Evolutionary conservation across 164 flowering plant species (phyloP).

Genomic region (Chimonanthus praecox): DNA sequence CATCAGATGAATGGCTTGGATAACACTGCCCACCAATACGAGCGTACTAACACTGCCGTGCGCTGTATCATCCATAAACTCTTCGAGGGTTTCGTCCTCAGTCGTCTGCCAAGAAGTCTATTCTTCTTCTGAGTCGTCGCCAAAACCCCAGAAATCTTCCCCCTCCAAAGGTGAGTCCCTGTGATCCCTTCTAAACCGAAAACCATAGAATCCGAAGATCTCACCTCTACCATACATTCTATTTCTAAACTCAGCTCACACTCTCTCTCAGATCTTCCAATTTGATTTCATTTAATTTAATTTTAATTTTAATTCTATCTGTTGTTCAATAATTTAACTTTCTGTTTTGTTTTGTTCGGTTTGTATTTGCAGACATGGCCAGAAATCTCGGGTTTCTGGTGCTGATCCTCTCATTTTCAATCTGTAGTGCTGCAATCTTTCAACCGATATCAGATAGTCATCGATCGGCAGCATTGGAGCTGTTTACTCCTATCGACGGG

Average conservation of each 20-base stretch:
- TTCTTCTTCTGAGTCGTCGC: not conserved
- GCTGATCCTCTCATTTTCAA: slow-evolving; percentile 28
- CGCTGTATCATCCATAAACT: too few species aligned
- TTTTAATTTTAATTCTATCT: too few species aligned
- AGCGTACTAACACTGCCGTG: too few species aligned
- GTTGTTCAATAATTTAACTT: not conserved
- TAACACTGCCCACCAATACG: too few species aligned
- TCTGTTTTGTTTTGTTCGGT: not conserved
- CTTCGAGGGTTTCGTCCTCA: too few species aligned
- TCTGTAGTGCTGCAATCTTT: slow-evolving; percentile 44
- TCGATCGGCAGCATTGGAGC: slow-evolving; percentile 73
- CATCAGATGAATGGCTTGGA: too few species aligned
- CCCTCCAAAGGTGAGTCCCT: not conserved
- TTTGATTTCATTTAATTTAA: not conserved
- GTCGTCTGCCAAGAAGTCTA: not conserved
- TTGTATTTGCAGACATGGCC: slow-evolving; percentile 47
- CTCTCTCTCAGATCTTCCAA: not conserved
- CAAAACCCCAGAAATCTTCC: not conserved
- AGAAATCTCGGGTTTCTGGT: slow-evolving; percentile 46
- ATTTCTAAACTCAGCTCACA: not conserved
- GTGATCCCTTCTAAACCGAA: not conserved
- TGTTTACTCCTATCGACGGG: slow-evolving; percentile 54
- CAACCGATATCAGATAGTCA: slow-evolving; percentile 67
- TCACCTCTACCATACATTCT: not conserved
- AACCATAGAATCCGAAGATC: not conserved